Conservation (phyloP, 306 rosid species). For the Fragaria vesca region DNA sequence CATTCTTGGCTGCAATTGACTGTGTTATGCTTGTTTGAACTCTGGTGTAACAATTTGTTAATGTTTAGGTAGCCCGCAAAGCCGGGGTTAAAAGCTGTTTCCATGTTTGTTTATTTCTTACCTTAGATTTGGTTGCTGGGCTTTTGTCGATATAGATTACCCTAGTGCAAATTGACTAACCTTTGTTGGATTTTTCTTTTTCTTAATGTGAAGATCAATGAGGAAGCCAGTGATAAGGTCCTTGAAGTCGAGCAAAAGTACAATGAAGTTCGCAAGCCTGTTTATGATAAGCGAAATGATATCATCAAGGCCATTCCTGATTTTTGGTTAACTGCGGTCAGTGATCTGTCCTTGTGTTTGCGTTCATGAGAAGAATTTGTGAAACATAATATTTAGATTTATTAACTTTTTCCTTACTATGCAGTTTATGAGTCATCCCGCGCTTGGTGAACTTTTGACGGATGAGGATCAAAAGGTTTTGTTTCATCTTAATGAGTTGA, state of each 20-base stretch:
- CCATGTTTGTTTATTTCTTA: background rate
- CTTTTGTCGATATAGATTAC: background rate
- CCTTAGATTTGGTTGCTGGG: background rate
- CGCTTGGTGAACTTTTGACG: constrained; percentile 65
- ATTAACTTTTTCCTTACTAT: constrained; percentile 1
- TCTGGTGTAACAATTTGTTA: background rate
- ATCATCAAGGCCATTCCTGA: constrained; percentile 80
- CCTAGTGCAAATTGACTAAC: background rate
- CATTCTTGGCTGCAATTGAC: background rate
- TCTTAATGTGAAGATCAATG: constrained; percentile 58
- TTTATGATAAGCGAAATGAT: constrained; percentile 74
- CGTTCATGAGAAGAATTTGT: background rate
- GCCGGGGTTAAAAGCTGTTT: background rate
- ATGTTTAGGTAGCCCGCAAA: background rate
- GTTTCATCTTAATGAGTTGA: background rate
- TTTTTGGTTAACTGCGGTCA: constrained; percentile 90
- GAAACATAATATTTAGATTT: background rate
- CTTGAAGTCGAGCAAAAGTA: constrained; percentile 89
- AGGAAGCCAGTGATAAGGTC: constrained; percentile 88
- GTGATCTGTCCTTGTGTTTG: constrained; percentile 27
- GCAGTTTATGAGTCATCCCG: constrained; percentile 82
- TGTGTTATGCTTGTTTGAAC: background rate
- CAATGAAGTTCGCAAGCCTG: constrained; percentile 77
- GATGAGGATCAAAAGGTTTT: constrained; percentile 87
- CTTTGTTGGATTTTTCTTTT: constrained; percentile 3